These are phyloP conservation scores for Acmispon strigosus DNA, from an alignment of 306 rosid genomes.

Conservation along the genomic window DNA sequence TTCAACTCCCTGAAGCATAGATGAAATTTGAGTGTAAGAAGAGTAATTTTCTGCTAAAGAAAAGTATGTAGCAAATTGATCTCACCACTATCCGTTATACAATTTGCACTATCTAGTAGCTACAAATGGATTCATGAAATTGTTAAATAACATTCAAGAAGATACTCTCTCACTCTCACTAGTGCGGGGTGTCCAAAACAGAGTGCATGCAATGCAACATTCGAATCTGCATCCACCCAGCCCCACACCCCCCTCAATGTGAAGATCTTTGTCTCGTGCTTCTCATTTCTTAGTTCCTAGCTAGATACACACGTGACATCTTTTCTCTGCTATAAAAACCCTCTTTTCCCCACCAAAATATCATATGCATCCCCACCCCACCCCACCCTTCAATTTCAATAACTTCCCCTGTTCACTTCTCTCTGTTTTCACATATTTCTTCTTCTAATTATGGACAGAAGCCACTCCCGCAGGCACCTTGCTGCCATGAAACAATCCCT, in stretches of 20 bases:
- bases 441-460: slow-evolving; percentile 40
- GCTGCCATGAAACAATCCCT: slow-evolving; percentile 61
- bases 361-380: too few species aligned
- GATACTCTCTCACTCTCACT: too few species aligned
- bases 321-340: slow-evolving; percentile 35
- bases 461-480: slow-evolving; percentile 43
- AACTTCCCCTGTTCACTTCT: not conserved
- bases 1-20: too few species aligned
- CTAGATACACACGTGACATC: slow-evolving; percentile 1
- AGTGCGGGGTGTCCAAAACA: not conserved
- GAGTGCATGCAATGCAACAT: slow-evolving; percentile 14
- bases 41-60: too few species aligned
- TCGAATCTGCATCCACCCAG: not conserved
- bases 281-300: too few species aligned
- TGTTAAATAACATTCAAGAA: too few species aligned
- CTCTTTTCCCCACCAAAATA: not conserved
- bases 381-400: not conserved
- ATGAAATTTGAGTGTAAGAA: too few species aligned
- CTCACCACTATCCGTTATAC: too few species aligned
- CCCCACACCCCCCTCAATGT: not conserved
- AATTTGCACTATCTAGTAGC: too few species aligned
- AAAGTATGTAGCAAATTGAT: too few species aligned
- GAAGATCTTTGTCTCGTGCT: too few species aligned
- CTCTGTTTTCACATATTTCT: not conserved
- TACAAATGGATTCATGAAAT: too few species aligned